Evolutionary conservation across 2,329 filamentous ascomycete species (phyloP).

Genomic region (Aspergillus alliaceus): DNA sequence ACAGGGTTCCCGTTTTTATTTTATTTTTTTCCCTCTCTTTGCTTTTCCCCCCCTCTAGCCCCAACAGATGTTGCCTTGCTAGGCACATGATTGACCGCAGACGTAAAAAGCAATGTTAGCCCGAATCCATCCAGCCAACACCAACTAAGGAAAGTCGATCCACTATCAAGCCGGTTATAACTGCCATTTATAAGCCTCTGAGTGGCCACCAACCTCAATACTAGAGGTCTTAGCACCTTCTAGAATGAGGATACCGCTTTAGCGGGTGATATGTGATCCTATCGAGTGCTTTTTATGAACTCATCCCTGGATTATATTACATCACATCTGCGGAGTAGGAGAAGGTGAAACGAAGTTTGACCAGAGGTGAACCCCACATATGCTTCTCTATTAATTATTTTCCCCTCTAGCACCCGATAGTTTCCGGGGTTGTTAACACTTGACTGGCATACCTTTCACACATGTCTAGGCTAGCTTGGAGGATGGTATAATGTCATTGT

Average conservation of each 20-base stretch:
- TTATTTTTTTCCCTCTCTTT: not conserved
- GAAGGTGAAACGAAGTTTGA: not conserved
- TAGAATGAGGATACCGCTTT: not conserved
- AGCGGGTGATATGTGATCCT: not conserved
- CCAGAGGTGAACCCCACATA: not conserved
- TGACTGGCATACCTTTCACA: not conserved
- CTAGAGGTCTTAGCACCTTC: not conserved
- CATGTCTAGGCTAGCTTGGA: not conserved
- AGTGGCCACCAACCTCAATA: not conserved
- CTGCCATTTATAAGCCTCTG: not conserved
- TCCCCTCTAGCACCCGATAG: not conserved
- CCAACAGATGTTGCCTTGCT: not conserved
- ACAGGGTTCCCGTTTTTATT: not conserved
- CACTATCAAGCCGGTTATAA: not conserved
- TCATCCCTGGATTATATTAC: not conserved
- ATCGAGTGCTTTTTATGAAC: not conserved
- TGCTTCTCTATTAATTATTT: not conserved
- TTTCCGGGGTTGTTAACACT: not conserved
- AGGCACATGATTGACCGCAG: slow-evolving; percentile 1
- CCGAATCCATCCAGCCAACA: not conserved
- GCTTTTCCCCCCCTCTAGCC: not conserved
- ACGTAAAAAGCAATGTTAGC: not conserved
- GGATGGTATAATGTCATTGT: not conserved
- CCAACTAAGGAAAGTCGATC: slow-evolving; percentile 4
- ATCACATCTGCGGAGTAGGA: not conserved